A percentile compares a stretch with the other conserved stretches of the same genome.
Evolutionary conservation across 2,329 filamentous ascomycete genomes (phyloP).

Genomic region (Fusarium sp.): DNA sequence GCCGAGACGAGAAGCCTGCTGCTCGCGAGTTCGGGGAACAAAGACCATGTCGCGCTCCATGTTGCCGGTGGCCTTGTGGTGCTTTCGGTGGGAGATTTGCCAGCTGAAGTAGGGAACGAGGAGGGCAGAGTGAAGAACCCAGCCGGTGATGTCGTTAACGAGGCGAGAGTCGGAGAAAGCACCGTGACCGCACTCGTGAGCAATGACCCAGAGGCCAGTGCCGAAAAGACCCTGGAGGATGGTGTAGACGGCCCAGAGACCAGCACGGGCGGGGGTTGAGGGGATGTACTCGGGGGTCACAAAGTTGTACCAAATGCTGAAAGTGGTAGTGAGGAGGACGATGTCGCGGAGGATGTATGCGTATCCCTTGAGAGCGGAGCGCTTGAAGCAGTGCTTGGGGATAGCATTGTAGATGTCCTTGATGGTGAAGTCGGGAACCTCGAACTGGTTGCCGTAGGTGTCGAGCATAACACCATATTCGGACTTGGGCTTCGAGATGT

Average conservation of each 20-base stretch:
- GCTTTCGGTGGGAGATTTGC: conserved; percentile 99
- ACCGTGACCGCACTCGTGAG: conserved; percentile 97
- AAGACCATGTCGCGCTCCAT: conserved; percentile 99
- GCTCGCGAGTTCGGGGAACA: conserved; percentile 88
- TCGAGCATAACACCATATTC: conserved; percentile 79
- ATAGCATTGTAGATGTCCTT: conserved; percentile 98
- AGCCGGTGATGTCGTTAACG: conserved; percentile 92
- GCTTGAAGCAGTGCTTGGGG: conserved; percentile 95
- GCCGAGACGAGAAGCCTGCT: conserved; percentile 81
- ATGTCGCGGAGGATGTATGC: conserved; percentile 88
- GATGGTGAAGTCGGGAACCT: conserved; percentile 95
- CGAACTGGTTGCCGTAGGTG: conserved; percentile 94
- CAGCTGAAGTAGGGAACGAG: conserved; percentile 98
- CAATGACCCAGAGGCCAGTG: conserved; percentile 95
- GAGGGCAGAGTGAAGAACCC: conserved; percentile 87
- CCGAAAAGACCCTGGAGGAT: conserved; percentile 91
- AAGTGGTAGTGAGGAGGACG: conserved; percentile 76
- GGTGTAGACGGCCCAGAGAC: conserved; percentile 73
- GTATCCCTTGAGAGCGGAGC: conserved; percentile 80
- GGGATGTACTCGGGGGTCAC: conserved; percentile 87
- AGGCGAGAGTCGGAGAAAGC: conserved; percentile 93
- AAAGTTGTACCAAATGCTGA: conserved; percentile 89
- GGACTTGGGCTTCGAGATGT: conserved; percentile 50
- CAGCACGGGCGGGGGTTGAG: conserved; percentile 72
- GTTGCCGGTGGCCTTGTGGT: conserved; percentile 98